Evolutionary conservation across 2,329 filamentous ascomycete genomes (phyloP).

Genomic region (Colletotrichum gigasporum): DNA sequence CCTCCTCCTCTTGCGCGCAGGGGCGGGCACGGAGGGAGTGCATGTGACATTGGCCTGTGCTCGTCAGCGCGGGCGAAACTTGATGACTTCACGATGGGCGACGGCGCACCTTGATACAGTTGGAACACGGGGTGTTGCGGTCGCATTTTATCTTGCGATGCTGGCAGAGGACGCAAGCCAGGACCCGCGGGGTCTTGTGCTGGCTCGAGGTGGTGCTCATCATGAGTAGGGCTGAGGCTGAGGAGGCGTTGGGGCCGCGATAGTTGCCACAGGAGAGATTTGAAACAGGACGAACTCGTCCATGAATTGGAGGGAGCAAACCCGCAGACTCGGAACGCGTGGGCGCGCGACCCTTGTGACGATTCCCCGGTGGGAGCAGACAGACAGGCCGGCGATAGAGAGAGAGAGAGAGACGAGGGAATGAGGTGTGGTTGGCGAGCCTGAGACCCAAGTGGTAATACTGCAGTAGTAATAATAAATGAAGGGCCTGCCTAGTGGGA

Average conservation of each 20-base stretch:
- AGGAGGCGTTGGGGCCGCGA: slow-evolving; percentile 7
- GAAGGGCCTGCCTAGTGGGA: slow-evolving; percentile 20
- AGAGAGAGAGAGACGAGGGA: neutral
- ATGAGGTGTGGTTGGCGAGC: neutral
- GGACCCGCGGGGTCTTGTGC: slow-evolving; percentile 54
- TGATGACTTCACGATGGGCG: slow-evolving; percentile 25
- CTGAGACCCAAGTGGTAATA: too few relatives aligned
- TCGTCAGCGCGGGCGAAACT: slow-evolving; percentile 12
- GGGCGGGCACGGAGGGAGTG: slow-evolving; percentile 68
- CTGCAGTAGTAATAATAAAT: slow-evolving; percentile 12
- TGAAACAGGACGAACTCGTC: slow-evolving; percentile 20
- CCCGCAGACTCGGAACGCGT: slow-evolving; percentile 12
- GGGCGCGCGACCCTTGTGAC: slow-evolving; percentile 31
- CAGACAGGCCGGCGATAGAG: neutral
- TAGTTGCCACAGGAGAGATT: slow-evolving; percentile 4
- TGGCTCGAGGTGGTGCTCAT: slow-evolving; percentile 24
- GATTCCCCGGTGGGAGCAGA: slow-evolving; percentile 7
- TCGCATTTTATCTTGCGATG: slow-evolving; percentile 72
- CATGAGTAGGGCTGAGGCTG: slow-evolving; percentile 25
- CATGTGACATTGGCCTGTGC: slow-evolving; percentile 66
- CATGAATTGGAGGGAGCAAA: slow-evolving; percentile 12
- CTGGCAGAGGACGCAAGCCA: slow-evolving; percentile 67
- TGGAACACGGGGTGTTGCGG: slow-evolving; percentile 66
- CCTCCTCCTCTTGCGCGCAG: slow-evolving; percentile 65
- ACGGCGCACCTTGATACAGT: slow-evolving; percentile 64